Evolutionary conservation across 2,329 filamentous ascomycete species (phyloP).

Genomic region (Penicillium sp.): DNA sequence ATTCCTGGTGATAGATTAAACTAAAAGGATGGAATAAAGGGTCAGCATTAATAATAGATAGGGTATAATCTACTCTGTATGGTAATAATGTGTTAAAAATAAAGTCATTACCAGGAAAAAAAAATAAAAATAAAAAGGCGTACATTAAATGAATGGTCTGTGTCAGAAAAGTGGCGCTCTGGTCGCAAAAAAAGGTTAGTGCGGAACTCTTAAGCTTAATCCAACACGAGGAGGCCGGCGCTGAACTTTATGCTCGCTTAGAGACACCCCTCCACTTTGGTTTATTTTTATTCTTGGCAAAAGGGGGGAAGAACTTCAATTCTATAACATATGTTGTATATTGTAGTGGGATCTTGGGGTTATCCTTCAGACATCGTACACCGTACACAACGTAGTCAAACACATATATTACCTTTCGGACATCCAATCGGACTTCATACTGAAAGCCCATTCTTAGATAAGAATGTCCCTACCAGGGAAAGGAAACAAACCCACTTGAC

Average conservation of each 20-base stretch:
- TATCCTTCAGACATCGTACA: background rate
- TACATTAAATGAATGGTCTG: constrained; percentile 15
- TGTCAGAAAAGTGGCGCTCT: constrained; percentile 32
- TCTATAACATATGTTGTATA: too few species aligned
- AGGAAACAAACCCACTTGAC: constrained; percentile 7
- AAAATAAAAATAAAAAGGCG: constrained; percentile 1
- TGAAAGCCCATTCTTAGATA: background rate
- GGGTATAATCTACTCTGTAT: background rate
- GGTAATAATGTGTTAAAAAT: background rate
- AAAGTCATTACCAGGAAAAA: background rate
- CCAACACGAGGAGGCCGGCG: constrained; percentile 38
- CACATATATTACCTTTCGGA: background rate
- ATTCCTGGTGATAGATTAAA: constrained; percentile 17
- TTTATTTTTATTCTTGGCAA: constrained; percentile 17
- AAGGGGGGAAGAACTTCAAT: constrained; percentile 2
- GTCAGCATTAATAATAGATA: background rate
- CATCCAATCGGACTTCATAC: background rate
- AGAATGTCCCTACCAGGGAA: background rate
- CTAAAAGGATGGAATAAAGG: background rate
- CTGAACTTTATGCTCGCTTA: constrained; percentile 40
- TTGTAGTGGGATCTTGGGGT: background rate
- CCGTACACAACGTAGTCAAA: background rate
- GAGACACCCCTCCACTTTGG: constrained; percentile 20
- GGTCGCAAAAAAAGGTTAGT: constrained; percentile 36
- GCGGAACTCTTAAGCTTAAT: constrained; percentile 46